Evolutionary conservation across 345 rosid species (phyloP).

Genomic region (Citrus hindsii): DNA sequence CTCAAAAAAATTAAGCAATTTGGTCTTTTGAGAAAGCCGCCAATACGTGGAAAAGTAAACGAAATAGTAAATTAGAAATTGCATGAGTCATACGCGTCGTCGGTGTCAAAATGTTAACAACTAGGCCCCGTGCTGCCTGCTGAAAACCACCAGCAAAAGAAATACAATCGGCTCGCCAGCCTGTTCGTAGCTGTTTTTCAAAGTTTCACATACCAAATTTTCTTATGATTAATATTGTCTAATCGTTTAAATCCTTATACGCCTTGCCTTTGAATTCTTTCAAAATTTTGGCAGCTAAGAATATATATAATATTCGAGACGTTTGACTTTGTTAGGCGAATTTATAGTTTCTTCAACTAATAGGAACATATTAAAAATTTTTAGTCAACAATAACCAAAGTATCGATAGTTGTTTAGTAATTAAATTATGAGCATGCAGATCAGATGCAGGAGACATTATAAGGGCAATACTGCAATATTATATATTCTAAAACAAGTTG

Average conservation of each 20-base stretch:
- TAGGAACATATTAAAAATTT: neutral
- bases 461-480: neutral
- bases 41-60: too few relatives aligned
- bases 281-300: neutral
- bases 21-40: too few relatives aligned
- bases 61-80: too few relatives aligned
- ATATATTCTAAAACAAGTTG: conserved; percentile 9
- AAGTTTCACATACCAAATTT: too few relatives aligned
- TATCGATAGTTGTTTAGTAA: neutral
- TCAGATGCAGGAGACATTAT: neutral
- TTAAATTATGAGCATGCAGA: neutral
- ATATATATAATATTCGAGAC: neutral
- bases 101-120: too few relatives aligned
- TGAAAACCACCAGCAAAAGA: too few relatives aligned
- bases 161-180: too few relatives aligned
- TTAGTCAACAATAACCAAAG: neutral
- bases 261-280: neutral
- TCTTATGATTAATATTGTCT: too few relatives aligned
- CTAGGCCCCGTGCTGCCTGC: too few relatives aligned
- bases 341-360: neutral
- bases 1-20: neutral
- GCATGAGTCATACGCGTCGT: too few relatives aligned
- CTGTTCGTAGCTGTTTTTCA: too few relatives aligned
- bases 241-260: neutral
- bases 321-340: neutral